phyloP scores from a whole-genome alignment of 768 basidiomycete species.

The Suillus decipiens region DNA sequence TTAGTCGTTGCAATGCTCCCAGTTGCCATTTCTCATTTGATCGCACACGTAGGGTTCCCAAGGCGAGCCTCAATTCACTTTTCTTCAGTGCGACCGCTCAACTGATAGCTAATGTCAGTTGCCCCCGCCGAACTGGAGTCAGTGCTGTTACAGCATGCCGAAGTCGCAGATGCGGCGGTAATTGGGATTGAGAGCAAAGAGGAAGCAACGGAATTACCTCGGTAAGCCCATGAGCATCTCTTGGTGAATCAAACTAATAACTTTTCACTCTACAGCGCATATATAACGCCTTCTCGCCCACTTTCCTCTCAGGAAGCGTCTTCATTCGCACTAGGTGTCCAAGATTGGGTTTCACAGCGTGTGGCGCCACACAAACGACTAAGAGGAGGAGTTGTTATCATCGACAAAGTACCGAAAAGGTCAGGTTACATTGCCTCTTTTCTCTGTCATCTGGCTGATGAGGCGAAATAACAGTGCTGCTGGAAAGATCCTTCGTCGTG shows the following conservation, averaged over 20 bases:
- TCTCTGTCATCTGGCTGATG: conserved; percentile 1
- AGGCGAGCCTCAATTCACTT: conserved; percentile 42
- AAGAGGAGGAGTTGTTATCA: conserved; percentile 69
- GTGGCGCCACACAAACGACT: conserved; percentile 78
- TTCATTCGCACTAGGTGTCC: conserved; percentile 50
- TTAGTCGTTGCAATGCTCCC: not conserved
- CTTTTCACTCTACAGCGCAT: conserved; percentile 46
- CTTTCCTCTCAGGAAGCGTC: conserved; percentile 21
- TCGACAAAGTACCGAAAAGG: conserved; percentile 46
- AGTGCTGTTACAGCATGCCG: conserved; percentile 70
- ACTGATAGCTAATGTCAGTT: conserved; percentile 44
- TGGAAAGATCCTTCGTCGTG: conserved; percentile 84
- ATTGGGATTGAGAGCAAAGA: conserved; percentile 68
- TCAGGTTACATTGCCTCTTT: not conserved
- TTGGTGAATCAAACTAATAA: not conserved
- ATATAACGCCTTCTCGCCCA: conserved; percentile 41
- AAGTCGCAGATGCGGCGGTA: conserved; percentile 79
- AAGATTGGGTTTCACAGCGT: conserved; percentile 64
- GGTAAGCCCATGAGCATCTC: conserved; percentile 38
- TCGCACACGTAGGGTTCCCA: conserved; percentile 61
- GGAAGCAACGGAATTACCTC: conserved; percentile 81
- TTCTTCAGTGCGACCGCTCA: not conserved
- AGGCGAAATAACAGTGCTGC: conserved; percentile 54
- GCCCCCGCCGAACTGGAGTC: conserved; percentile 87
- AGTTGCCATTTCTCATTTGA: not conserved